Base-by-base conservation (phyloP, 1,284 basidiomycete species). In the Neolentinus lepideus region DNA sequence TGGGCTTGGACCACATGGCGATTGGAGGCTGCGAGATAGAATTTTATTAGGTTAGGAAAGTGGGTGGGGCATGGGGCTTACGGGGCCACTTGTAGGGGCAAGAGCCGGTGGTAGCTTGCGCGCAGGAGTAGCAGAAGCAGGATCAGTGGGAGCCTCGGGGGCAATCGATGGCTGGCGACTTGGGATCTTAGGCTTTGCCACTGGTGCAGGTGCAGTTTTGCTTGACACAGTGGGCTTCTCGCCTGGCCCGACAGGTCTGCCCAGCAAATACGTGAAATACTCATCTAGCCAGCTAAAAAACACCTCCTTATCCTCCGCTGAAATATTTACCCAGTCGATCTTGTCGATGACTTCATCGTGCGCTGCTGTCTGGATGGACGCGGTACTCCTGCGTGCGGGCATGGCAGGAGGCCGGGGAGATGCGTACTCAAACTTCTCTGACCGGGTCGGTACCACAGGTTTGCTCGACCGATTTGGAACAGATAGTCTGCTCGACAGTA, bases 231-330 rank as follows among this genome's bases (percentile, higher is more conserved):
- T 29, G 22, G 47, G 47, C 21, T 50, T 21, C 4, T 14, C 47
- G 22, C 14, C 3, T 0, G 53, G 55, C 0, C 56, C 55, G n/a
- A 63, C 38, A 2, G 62, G 47, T 2, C 53, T 53, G 10, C 60
- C 58, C 6, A 78, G 62, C 55, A 71, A 74, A 43, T 74, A 73
- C 19, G 77, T 75, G 63, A 90, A 90, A 68, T 85, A 91, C 64
- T 89, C 86, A 63, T 92, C 89, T 16, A 92, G 70, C 83, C 86
- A 88, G 53, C 68, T 68, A 66, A 92, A 92, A 63, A 92, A 84
- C 16, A 71, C 78, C 31, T 80, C 68, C 65, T 90, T 92, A 63
- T 92, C 88, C 62, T 81, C 74, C 8, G 64, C 61, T 0, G 80
- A 78, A 45, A 91, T 71, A 64, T 87, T 82, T 2, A 72, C 65